These are phyloP conservation scores for Lolium rigidum DNA, from an alignment of 176 grass and related monocot genomes.

Conservation along the genomic window DNA sequence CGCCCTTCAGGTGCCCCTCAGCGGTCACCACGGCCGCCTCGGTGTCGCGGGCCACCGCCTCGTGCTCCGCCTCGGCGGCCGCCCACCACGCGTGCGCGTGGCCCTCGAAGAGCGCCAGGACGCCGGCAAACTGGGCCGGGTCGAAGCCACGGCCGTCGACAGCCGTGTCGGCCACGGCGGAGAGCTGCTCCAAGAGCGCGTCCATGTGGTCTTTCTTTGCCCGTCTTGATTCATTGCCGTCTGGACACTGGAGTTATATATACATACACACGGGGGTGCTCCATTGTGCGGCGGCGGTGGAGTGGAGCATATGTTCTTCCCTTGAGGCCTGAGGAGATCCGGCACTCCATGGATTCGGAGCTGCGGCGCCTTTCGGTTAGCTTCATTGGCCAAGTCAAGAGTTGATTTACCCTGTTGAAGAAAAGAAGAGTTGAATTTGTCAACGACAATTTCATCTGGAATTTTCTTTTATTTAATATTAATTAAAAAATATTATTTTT, in stretches of 20 bases:
- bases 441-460: no score
- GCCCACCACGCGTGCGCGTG: constrained; percentile 36
- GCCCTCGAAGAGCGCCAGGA: constrained; percentile 53
- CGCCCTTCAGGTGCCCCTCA: constrained; percentile 36
- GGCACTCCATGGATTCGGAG: no score
- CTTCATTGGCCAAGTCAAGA: no score
- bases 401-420: no score
- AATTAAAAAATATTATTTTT: no score
- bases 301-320: no score
- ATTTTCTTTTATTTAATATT: no score
- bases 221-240: not conserved
- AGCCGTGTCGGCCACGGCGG: constrained; percentile 29
- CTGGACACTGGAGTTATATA: not conserved
- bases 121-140: constrained; percentile 33
- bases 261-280: no score
- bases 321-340: no score
- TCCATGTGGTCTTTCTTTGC: constrained; percentile 41
- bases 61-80: constrained; percentile 34
- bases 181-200: constrained; percentile 57
- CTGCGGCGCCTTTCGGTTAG: no score
- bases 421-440: no score
- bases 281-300: no score
- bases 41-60: constrained; percentile 25
- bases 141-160: constrained; percentile 40
- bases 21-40: constrained; percentile 29